phyloP scores from a whole-genome alignment of 768 basidiomycete species.

The Harrya chromipes region DNA sequence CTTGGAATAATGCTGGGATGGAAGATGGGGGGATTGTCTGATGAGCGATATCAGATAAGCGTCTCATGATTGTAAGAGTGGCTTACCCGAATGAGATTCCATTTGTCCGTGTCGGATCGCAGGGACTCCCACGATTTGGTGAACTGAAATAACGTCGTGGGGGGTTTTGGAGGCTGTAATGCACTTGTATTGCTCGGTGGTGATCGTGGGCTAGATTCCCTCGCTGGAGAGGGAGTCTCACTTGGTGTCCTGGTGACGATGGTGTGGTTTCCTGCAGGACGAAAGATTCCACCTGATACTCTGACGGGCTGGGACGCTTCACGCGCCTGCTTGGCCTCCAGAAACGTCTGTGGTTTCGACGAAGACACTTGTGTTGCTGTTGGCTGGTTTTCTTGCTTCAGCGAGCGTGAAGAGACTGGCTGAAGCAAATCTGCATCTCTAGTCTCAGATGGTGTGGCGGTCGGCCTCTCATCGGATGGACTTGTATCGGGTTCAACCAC shows the following conservation, averaged over 20 bases:
- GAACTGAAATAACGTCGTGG: conserved; percentile 60
- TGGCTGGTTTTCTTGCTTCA: conserved; percentile 18
- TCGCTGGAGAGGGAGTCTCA: conserved; percentile 5
- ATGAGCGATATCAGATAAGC: neutral
- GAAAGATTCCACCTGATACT: conserved; percentile 73
- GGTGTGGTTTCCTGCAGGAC: conserved; percentile 56
- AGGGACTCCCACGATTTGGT: conserved; percentile 53
- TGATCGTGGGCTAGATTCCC: conserved; percentile 1
- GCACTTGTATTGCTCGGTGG: conserved; percentile 2
- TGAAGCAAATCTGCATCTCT: conserved; percentile 32
- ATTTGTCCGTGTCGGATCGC: conserved; percentile 42
- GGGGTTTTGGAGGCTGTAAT: conserved; percentile 22
- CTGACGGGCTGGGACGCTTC: conserved; percentile 42
- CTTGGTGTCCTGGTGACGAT: conserved; percentile 43
- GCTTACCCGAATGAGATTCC: conserved; percentile 59
- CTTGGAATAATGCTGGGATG: conserved; percentile 63
- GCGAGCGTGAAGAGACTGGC: conserved; percentile 39
- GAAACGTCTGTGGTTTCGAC: conserved; percentile 41
- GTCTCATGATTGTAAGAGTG: neutral
- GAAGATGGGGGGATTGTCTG: conserved; percentile 54
- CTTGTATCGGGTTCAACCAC: conserved; percentile 44
- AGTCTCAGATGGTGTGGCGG: neutral
- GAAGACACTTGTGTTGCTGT: conserved; percentile 3
- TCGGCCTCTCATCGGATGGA: neutral
- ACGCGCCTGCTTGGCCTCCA: conserved; percentile 56